Evolutionary conservation across 495 filamentous ascomycete genomes (phyloP).

Genomic region (Podospora pseudopauciseta): DNA sequence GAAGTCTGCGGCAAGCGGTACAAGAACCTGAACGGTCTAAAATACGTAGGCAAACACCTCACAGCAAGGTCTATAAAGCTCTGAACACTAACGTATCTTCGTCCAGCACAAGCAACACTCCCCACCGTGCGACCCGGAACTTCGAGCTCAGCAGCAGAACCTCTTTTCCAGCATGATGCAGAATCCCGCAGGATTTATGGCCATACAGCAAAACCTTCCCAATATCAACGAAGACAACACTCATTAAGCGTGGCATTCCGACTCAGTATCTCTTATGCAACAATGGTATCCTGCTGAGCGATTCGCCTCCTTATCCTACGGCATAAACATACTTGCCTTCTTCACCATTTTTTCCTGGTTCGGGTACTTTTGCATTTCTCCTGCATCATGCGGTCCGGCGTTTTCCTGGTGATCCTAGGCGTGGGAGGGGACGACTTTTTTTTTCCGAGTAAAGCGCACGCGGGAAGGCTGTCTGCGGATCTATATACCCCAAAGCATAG

Average conservation of each 20-base stretch:
- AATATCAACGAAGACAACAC: conserved; percentile 47
- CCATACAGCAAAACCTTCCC: conserved; percentile 36
- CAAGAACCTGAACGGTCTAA: conserved; percentile 96
- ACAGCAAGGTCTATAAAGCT: background rate
- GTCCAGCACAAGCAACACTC: conserved; percentile 73
- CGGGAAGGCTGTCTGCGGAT: conserved; percentile 15
- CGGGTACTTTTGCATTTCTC: conserved; percentile 21
- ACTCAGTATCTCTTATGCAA: background rate
- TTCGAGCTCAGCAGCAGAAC: conserved; percentile 37
- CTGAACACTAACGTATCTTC: background rate
- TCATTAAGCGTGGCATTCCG: background rate
- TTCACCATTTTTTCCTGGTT: conserved; percentile 12
- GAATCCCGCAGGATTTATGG: conserved; percentile 30
- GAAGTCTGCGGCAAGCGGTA: conserved; percentile 96
- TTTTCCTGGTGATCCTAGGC: conserved; percentile 19
- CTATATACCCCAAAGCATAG: conserved; percentile 27
- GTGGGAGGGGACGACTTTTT: conserved; percentile 13
- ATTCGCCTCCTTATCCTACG: background rate
- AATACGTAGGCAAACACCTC: conserved; percentile 58
- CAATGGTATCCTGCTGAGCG: background rate
- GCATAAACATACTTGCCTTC: conserved; percentile 1
- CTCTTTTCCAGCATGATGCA: conserved; percentile 40
- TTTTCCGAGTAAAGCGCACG: background rate
- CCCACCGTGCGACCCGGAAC: conserved; percentile 59
- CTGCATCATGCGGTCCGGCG: conserved; percentile 28